Conservation (phyloP, 768 basidiomycete genomes). For the Kwoniella heveanensis region DNA sequence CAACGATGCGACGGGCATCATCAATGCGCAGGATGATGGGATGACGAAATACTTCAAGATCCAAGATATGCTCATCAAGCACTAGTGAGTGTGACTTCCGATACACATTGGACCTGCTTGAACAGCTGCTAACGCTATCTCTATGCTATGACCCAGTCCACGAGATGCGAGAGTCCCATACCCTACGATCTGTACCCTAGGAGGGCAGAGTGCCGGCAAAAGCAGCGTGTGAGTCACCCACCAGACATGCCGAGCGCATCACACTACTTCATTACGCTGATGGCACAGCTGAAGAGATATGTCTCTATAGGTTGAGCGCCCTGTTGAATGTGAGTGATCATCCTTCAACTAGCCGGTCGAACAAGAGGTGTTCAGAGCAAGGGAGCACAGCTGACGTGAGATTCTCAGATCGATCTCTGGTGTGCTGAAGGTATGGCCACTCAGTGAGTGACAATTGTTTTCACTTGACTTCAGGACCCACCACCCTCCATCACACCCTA, state of each 20-base stretch:
- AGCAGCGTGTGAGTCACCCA: slow-evolving; percentile 29
- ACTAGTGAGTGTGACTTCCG: slow-evolving; percentile 27
- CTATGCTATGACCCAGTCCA: slow-evolving; percentile 7
- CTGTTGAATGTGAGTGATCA: background rate
- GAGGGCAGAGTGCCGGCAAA: slow-evolving; percentile 35
- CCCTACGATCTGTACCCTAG: slow-evolving; percentile 22
- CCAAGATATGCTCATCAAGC: slow-evolving; percentile 19
- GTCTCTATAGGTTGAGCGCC: background rate
- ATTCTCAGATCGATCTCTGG: slow-evolving; percentile 21
- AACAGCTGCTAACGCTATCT: too few species aligned
- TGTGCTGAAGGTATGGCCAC: slow-evolving; percentile 12
- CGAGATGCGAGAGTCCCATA: slow-evolving; percentile 6
- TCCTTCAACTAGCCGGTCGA: background rate
- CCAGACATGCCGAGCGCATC: too few species aligned
- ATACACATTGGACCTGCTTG: too few species aligned
- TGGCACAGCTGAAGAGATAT: too few species aligned
- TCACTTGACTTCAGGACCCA: too few species aligned
- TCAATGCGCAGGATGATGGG: background rate
- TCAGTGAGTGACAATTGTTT: slow-evolving; percentile 9
- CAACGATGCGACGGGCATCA: background rate
- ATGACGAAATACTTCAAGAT: slow-evolving; percentile 1
- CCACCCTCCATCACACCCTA: too few species aligned
- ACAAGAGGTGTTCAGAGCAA: too few species aligned
- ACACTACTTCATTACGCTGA: too few species aligned
- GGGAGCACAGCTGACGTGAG: background rate